A percentile compares a stretch with the other conserved stretches of the same genome.
phyloP scores from a whole-genome alignment of 495 filamentous ascomycete genomes.

The Elasticomyces elasticus region DNA sequence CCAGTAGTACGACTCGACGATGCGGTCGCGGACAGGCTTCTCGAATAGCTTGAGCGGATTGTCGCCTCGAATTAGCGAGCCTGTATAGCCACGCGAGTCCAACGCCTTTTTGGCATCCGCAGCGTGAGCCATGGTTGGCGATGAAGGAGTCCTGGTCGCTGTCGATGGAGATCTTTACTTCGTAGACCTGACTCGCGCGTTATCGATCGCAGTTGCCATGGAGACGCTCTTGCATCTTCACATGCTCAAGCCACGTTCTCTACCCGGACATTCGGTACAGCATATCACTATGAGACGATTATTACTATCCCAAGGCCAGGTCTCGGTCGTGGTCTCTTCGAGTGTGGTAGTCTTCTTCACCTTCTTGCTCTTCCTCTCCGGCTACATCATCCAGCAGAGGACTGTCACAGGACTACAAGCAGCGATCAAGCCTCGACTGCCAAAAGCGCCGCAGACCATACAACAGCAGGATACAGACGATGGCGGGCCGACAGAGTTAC shows the following conservation, averaged over 20 bases:
- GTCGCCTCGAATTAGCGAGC: slow-evolving; percentile 60
- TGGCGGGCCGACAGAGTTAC: not conserved
- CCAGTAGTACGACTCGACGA: slow-evolving; percentile 91
- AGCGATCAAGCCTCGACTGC: slow-evolving; percentile 42
- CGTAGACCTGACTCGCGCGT: not conserved
- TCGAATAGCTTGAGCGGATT: slow-evolving; percentile 87
- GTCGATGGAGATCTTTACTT: not conserved
- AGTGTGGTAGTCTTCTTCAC: slow-evolving; percentile 48
- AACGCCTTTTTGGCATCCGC: slow-evolving; percentile 38
- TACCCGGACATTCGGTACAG: not conserved
- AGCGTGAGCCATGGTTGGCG: slow-evolving; percentile 28
- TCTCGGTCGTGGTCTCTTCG: slow-evolving; percentile 32
- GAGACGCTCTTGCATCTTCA: slow-evolving; percentile 2
- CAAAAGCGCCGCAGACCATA: slow-evolving; percentile 21
- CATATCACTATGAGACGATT: slow-evolving; percentile 17
- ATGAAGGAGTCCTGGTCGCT: not conserved
- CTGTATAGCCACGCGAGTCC: slow-evolving; percentile 47
- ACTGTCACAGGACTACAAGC: slow-evolving; percentile 53
- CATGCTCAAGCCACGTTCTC: slow-evolving; percentile 2
- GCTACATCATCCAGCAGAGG: slow-evolving; percentile 61
- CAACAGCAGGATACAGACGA: slow-evolving; percentile 1
- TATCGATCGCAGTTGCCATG: slow-evolving; percentile 17
- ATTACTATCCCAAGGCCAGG: slow-evolving; percentile 35
- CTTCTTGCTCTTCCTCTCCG: slow-evolving; percentile 55
- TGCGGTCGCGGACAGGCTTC: slow-evolving; percentile 86